A percentile compares a stretch with the other conserved stretches of the same genome.
Conservation (phyloP, 805 yeast genomes). For the Metschnikowia hibisci region DNA sequence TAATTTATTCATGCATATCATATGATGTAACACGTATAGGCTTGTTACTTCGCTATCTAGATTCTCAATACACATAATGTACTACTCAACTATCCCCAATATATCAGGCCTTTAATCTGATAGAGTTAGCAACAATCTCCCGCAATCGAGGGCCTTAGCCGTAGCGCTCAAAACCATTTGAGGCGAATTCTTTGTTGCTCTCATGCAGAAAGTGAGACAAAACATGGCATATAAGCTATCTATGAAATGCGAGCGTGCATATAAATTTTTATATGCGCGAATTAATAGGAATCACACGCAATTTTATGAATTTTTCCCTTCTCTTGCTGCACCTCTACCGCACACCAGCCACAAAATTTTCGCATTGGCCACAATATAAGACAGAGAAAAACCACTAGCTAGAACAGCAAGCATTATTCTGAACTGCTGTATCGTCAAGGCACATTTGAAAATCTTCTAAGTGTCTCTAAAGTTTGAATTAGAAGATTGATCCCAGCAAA, state of each 20-base stretch:
- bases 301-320: background rate
- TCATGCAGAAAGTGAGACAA: constrained; percentile 4
- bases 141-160: background rate
- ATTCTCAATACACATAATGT: no score
- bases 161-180: constrained; percentile 3
- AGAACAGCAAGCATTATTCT: constrained; percentile 1
- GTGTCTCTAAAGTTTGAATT: background rate
- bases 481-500: background rate
- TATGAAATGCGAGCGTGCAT: background rate
- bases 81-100: background rate
- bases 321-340: constrained; percentile 1
- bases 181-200: constrained; percentile 5
- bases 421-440: no score
- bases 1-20: background rate
- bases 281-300: background rate
- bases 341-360: constrained; percentile 5
- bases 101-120: background rate
- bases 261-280: background rate
- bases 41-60: background rate
- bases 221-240: background rate
- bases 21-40: background rate
- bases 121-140: constrained; percentile 1
- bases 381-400: background rate
- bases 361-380: constrained; percentile 7
- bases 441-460: background rate